These are phyloP conservation scores for Esteya vermicola DNA, from an alignment of 2,329 filamentous ascomycete genomes.

Conservation along the genomic window DNA sequence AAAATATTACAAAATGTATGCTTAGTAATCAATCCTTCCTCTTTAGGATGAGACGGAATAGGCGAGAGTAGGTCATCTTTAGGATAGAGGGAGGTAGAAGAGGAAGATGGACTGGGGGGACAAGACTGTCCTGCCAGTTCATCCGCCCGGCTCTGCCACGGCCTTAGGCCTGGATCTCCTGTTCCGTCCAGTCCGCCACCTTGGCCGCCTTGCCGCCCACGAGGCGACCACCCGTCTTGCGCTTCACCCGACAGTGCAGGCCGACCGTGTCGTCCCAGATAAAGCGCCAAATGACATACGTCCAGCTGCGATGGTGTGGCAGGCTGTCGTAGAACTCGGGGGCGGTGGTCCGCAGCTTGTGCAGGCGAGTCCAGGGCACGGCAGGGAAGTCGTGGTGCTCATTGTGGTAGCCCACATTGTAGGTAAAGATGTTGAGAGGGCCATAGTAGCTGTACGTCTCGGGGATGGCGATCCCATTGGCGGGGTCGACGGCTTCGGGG, in stretches of 20 bases:
- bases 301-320: slow-evolving; percentile 81
- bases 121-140: too few species aligned
- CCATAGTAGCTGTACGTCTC: slow-evolving; percentile 98
- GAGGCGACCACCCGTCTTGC: slow-evolving; percentile 57
- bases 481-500: slow-evolving; percentile 38
- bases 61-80: too few species aligned
- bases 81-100: too few species aligned
- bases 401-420: slow-evolving; percentile 96
- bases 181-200: slow-evolving; percentile 46
- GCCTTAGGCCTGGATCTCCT: slow-evolving; percentile 49
- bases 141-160: too few species aligned
- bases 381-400: slow-evolving; percentile 99
- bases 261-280: slow-evolving; percentile 82
- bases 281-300: slow-evolving; percentile 89
- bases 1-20: too few species aligned
- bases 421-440: slow-evolving; percentile 77
- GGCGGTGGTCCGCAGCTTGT: slow-evolving; percentile 62
- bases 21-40: too few species aligned
- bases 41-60: too few species aligned
- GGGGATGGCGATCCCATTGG: slow-evolving; percentile 54
- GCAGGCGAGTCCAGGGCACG: slow-evolving; percentile 83
- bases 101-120: too few species aligned
- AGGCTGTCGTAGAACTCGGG: slow-evolving; percentile 84
- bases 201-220: slow-evolving; percentile 38
- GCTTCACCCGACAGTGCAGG: slow-evolving; percentile 84